phyloP scores from a whole-genome alignment of 2,329 filamentous ascomycete species.

The Clonostachys rosea region DNA sequence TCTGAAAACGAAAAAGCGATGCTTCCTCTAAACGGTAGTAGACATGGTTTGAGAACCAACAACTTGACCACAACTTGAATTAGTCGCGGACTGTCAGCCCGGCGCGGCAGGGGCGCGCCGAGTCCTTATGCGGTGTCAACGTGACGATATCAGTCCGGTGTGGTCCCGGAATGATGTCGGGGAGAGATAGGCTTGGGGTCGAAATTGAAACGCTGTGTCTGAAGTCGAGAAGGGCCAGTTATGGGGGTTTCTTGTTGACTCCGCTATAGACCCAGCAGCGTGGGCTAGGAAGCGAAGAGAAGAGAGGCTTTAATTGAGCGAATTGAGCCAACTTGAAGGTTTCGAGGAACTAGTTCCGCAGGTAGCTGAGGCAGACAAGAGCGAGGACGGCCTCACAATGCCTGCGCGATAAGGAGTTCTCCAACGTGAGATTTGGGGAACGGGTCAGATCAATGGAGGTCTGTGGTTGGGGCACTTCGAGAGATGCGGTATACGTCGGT shows the following conservation, averaged over 20 bases:
- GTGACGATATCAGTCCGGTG: constrained; percentile 4
- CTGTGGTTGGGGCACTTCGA: no score
- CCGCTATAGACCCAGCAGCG: constrained; percentile 91
- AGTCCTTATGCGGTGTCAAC: constrained; percentile 12
- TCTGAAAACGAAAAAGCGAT: background rate
- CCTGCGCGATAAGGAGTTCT: no score
- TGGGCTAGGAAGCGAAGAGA: constrained; percentile 86
- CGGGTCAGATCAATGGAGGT: no score
- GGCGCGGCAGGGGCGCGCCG: constrained; percentile 30
- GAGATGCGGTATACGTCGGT: no score
- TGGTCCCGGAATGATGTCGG: constrained; percentile 5
- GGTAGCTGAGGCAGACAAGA: no score
- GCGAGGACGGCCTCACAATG: no score
- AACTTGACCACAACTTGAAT: no score
- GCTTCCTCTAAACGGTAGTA: background rate
- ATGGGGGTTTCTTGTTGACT: constrained; percentile 96
- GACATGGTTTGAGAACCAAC: background rate
- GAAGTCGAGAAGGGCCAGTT: constrained; percentile 48
- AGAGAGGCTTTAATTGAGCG: constrained; percentile 65
- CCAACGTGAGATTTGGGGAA: no score
- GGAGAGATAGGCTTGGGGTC: background rate
- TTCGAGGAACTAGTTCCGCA: constrained; percentile 14
- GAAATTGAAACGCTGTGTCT: constrained; percentile 6
- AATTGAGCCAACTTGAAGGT: constrained; percentile 93
- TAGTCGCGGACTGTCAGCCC: no score